Conservation (phyloP, 208 protist species). For the Leishmania major region DNA sequence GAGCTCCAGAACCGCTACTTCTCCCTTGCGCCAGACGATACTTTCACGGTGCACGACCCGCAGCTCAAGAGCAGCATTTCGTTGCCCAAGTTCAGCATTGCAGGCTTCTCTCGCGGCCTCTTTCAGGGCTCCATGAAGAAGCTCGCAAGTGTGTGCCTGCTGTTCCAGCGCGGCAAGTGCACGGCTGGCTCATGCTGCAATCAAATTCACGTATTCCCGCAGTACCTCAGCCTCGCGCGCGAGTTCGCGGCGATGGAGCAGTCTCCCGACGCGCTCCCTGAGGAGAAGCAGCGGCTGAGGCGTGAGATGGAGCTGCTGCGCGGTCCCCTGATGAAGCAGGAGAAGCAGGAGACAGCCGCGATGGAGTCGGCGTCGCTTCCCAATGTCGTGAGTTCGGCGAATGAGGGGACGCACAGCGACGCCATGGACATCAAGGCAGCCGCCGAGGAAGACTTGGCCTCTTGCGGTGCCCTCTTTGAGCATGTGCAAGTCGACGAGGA, state of each 20-base stretch:
- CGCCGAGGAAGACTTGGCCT: slow-evolving; percentile 29
- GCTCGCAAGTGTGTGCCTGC: slow-evolving; percentile 80
- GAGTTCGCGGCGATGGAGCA: slow-evolving; percentile 19
- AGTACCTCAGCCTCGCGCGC: slow-evolving; percentile 54
- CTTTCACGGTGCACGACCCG: slow-evolving; percentile 81
- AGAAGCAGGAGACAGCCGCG: slow-evolving; percentile 25
- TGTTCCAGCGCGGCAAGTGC: slow-evolving; percentile 84
- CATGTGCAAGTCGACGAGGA: slow-evolving; percentile 48
- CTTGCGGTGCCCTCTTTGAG: slow-evolving; percentile 37
- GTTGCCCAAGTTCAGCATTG: slow-evolving; percentile 76
- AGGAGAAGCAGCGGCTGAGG: slow-evolving; percentile 11
- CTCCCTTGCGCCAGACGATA: slow-evolving; percentile 43
- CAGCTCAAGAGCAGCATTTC: slow-evolving; percentile 59
- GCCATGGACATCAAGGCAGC: neutral
- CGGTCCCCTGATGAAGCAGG: slow-evolving; percentile 25
- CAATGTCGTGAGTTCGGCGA: neutral
- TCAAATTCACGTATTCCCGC: slow-evolving; percentile 79
- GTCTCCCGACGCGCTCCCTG: slow-evolving; percentile 3
- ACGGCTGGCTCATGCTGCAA: slow-evolving; percentile 84
- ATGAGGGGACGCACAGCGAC: neutral
- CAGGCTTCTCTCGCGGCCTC: slow-evolving; percentile 74
- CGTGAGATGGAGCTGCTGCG: slow-evolving; percentile 41
- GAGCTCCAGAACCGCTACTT: slow-evolving; percentile 63
- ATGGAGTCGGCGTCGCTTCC: neutral
- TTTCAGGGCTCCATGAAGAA: slow-evolving; percentile 81